Evolutionary conservation across 2,329 filamentous ascomycete species (phyloP), one percentile per base, ranked within the genome.

Genomic region (Xylaria polymorpha): DNA sequence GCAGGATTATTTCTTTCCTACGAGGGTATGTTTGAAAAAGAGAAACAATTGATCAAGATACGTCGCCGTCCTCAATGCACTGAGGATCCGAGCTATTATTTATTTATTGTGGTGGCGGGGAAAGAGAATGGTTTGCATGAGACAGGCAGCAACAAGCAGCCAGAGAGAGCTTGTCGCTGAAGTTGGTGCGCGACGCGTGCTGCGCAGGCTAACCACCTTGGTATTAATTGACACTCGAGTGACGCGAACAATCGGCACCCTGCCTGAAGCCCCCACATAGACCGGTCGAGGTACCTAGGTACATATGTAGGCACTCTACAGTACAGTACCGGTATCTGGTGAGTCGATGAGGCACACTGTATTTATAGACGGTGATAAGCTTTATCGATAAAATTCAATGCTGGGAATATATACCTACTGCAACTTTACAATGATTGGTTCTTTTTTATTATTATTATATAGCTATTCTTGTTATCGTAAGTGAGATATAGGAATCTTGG

Each of bases 161-260:
- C 35, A 62, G 25, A 25, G 55, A 55, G 62, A 64, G 10, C 35
- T 29, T 29, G 46, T 41, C 37, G 44, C 48, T 58, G 59, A 53
- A 61, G 48, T 53, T 62, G 35, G 12, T 8, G 60, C 58, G 64
- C 48, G 64, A 63, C 69, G 69, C 69, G 66, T 68, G 64, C 64
- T 61, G 32, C 20, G 18, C 14, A 20, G n/a, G 12, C 53, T 50
- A n/a, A 62, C 69, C 73, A 73, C 73, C 72, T 76, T 73, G 74
- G 75, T 70, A n/a, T n/a, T n/a, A n/a, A n/a, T n/a, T n/a, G n/a
- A n/a, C n/a, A n/a, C n/a, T n/a, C n/a, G n/a, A n/a, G n/a, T n/a
- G n/a, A n/a, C n/a, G n/a, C n/a, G n/a, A n/a, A n/a, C n/a, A n/a
- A n/a, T n/a, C n/a, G n/a, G n/a, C n/a, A n/a, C n/a, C n/a, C n/a